phyloP scores from a whole-genome alignment of 352 stramenopile genomes.

The Globisporangium cystogenes region DNA sequence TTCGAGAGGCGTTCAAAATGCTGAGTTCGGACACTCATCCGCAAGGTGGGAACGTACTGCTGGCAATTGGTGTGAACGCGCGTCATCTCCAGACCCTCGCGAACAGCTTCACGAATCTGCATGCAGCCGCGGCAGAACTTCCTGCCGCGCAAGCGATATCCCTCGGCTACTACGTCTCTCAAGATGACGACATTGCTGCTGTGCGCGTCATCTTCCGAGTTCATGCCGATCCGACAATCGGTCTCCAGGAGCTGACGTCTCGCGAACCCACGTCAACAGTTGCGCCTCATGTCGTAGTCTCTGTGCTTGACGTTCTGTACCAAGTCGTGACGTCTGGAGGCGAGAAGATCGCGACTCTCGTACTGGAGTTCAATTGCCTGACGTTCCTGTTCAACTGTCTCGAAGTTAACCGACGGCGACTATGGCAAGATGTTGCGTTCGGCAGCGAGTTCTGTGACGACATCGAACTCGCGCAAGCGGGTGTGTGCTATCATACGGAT shows the following conservation, averaged over 20 bases:
- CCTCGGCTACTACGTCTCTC: constrained; percentile 11
- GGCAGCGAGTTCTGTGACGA: constrained; percentile 7
- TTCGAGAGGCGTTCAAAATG: constrained; percentile 8
- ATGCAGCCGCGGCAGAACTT: constrained; percentile 5
- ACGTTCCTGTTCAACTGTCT: constrained; percentile 10
- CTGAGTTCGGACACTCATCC: background rate
- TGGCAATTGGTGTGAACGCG: constrained; percentile 10
- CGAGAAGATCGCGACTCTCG: background rate
- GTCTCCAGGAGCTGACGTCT: background rate
- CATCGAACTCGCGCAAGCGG: background rate
- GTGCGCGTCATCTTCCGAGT: constrained; percentile 10
- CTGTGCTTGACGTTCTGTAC: background rate
- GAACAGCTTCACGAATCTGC: constrained; percentile 1
- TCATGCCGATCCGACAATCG: constrained; percentile 3
- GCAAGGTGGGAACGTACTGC: constrained; percentile 6
- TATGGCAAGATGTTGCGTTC: constrained; percentile 9
- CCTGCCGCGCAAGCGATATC: constrained; percentile 9
- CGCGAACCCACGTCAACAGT: background rate
- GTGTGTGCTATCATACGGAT: constrained; percentile 1
- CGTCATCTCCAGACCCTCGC: constrained; percentile 6
- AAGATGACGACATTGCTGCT: constrained; percentile 8
- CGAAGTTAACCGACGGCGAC: background rate
- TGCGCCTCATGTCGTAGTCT: background rate
- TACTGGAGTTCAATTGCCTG: constrained; percentile 6
- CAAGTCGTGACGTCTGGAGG: background rate